Base-by-base conservation (phyloP, 805 yeast genomes). In the Nakazawaea ambrosiae region DNA sequence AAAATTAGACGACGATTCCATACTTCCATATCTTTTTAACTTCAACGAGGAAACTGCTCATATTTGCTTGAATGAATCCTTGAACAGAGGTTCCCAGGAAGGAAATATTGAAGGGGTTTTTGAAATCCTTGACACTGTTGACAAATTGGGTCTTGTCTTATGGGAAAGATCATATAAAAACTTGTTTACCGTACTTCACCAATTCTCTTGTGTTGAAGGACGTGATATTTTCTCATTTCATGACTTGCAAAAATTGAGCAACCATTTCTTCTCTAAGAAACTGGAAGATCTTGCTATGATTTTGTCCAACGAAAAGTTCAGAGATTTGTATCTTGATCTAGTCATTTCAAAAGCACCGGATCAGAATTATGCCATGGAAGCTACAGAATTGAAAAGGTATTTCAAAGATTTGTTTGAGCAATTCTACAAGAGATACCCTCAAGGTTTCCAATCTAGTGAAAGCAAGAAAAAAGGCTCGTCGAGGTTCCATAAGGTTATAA, bases 41-140 rank as follows among this genome's bases (percentile, higher is more conserved):
- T 16, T 37, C 16, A 36, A 37, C 22, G 36, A 31, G 17, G 33
- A 27, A 5, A 32, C 40, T 11, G 23, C 29, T 11, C 33, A 37
- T 37, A 27, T 37, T 10, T 27, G 29, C 15, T 4, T 30, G 9
- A 15, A 18, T 25, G 22, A 31, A 10, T 12, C 26, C 12, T 25
- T 31, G 9, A 24, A 18, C 12, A 20, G 20, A 16, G 27, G 23
- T 11, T 11, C 15, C 4, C 20, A 17, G 14, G 34, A 29, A n/a
- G 30, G 30, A 8, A 23, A 23, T 19, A 19, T 36, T 12, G 22
- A 25, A 8, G 20, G n/a, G 7, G 15, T 36, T 7, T 8, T 31
- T 12, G 27, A 26, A 10, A 1, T 36, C 3, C 27, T 36, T 17
- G 27, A 30, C 12, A 14, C 17, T 9, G 20, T 31, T 15, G 30